Conservation (phyloP, 1,139 yeast species). For the Blastobotrys arbuscula region DNA sequence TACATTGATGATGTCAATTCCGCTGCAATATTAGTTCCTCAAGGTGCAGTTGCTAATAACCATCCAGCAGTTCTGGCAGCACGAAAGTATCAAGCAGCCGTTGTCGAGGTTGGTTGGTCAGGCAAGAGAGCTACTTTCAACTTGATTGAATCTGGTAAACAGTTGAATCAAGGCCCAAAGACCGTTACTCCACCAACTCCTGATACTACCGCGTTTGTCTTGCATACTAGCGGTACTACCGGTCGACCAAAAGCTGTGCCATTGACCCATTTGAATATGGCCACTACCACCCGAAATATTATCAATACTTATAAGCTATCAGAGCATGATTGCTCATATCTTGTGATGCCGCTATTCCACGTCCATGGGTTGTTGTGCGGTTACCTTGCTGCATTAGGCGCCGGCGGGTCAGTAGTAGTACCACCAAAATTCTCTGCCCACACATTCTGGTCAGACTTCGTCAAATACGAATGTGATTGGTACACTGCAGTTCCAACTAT, state of each 20-base stretch:
- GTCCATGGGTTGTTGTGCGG: conserved; percentile 68
- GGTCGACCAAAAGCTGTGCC: conserved; percentile 72
- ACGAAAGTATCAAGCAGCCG: conserved; percentile 39
- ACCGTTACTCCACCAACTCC: conserved; percentile 38
- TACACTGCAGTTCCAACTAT: conserved; percentile 72
- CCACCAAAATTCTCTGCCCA: conserved; percentile 55
- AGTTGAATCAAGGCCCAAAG: conserved; percentile 8
- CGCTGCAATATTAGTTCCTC: conserved; percentile 50
- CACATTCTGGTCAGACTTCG: conserved; percentile 53
- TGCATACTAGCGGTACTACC: conserved; percentile 69
- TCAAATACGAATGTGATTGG: conserved; percentile 50
- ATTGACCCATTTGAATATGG: conserved; percentile 54
- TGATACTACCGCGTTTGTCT: conserved; percentile 52
- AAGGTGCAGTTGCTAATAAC: conserved; percentile 38
- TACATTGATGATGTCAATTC: conserved; percentile 55
- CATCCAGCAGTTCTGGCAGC: conserved; percentile 49
- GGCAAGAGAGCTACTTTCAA: conserved; percentile 21
- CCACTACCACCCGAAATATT: conserved; percentile 53
- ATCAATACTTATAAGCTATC: conserved; percentile 49
- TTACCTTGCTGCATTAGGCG: conserved; percentile 50
- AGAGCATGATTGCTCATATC: conserved; percentile 45
- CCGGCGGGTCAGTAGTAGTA: conserved; percentile 56
- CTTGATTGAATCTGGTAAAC: conserved; percentile 8
- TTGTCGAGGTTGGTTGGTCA: conserved; percentile 49
- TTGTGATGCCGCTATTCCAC: conserved; percentile 71